phyloP scores from a whole-genome alignment of 1,284 basidiomycete species.

The Caloboletus inedulis region DNA sequence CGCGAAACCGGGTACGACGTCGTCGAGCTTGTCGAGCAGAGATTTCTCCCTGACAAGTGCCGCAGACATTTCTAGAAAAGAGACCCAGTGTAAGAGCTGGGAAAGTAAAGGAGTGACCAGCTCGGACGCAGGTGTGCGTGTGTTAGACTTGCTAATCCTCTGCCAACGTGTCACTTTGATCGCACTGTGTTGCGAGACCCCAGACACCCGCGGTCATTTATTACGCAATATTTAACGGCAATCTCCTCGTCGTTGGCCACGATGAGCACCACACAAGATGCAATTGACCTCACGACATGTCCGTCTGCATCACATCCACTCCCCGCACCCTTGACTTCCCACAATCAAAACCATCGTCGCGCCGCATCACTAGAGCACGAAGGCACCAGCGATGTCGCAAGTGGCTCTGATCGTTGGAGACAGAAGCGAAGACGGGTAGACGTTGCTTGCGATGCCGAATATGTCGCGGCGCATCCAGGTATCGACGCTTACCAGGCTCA shows the following conservation, averaged over 20 bases:
- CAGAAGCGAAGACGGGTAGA: conserved; percentile 26
- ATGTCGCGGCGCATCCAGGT: background rate
- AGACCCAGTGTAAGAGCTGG: background rate
- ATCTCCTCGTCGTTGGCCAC: conserved; percentile 14
- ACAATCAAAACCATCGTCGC: background rate
- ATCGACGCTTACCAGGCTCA: background rate
- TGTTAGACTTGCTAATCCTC: background rate
- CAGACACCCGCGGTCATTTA: conserved; percentile 5
- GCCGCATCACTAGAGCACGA: conserved; percentile 3
- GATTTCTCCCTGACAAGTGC: conserved; percentile 13
- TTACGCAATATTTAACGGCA: conserved; percentile 19
- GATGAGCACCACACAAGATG: conserved; percentile 17
- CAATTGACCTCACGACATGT: conserved; percentile 11
- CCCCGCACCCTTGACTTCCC: background rate
- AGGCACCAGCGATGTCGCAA: background rate
- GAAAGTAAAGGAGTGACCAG: background rate
- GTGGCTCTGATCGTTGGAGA: conserved; percentile 3
- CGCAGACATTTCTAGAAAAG: background rate
- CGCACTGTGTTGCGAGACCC: conserved; percentile 6
- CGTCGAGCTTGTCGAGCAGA: conserved; percentile 35
- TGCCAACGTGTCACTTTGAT: conserved; percentile 17
- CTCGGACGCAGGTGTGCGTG: background rate
- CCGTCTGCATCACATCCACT: background rate
- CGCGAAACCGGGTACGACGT: conserved; percentile 37
- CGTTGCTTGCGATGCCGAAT: background rate